Evolutionary conservation across 495 filamentous ascomycete species (phyloP), one percentile per base, ranked within the genome.

Genomic region (Halenospora varia): DNA sequence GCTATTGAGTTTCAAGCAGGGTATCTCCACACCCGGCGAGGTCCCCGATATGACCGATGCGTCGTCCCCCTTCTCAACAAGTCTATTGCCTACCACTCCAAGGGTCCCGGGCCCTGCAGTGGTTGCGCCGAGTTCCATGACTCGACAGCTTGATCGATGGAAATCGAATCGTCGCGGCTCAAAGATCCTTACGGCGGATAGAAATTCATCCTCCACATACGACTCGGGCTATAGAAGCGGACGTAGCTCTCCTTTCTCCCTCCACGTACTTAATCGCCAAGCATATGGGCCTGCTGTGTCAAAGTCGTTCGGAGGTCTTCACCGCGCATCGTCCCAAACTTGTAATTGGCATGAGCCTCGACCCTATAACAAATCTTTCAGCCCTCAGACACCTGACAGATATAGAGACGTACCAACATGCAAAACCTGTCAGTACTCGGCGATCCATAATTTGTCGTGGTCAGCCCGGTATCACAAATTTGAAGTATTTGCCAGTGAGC

Each of bases 391-490:
- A 4, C 4, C 29, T 35, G 29, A 35, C 4, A 4, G 29, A 35
- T 35, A 35, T 35, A 4, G 29, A 35, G 50, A 64, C 17, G 47
- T 55, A 10, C 18, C 25, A 20, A 58, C 49, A 29, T 64, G 62
- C 49, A 20, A n/a, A 10, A 25, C 57, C 18, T 64, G 62, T 25
- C 45, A 25, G 8, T 64, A 57, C 44, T 64, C 62, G 20, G 25
- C 39, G 2, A 58, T 64, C 22, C 62, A 64, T 25, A 64, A 61
- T 35, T 44, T 64, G 4, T 42, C 25, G 1, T 64, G 62, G 62
- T 64, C 57, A 22, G 53, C 57, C 2, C 22, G 50, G 26, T 48
- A 61, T 39, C 25, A 61, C 25, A 58, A 61, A 15, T 50, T 64
- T n/a, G 50, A 54, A 24, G 59, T 57, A 9, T 62, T 62, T 35